These are phyloP conservation scores for Rhexocercosporidium sp. DNA, from an alignment of 2,329 filamentous ascomycete genomes.

Conservation along the genomic window DNA sequence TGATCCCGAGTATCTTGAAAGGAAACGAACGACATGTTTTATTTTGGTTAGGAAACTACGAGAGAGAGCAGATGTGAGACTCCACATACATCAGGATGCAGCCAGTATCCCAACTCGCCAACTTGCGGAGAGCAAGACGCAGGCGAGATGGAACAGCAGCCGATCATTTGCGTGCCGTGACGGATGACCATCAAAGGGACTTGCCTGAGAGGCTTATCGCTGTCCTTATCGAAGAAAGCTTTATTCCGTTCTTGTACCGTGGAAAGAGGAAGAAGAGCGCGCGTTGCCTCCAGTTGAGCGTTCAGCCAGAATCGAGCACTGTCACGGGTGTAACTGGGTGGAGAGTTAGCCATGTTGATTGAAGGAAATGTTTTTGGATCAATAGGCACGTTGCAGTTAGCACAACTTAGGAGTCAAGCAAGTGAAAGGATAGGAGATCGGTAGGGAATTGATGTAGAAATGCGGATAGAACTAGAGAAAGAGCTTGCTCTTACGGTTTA, in stretches of 20 bases:
- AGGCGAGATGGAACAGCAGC: background rate
- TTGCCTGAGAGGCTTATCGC: background rate
- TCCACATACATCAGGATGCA: background rate
- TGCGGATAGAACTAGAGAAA: too few species aligned
- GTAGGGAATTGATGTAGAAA: too few species aligned
- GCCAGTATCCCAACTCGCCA: slow-evolving; percentile 6
- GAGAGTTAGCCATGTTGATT: background rate
- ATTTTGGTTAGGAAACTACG: too few species aligned
- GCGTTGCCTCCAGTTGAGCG: background rate
- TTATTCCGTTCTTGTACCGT: background rate
- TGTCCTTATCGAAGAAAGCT: background rate
- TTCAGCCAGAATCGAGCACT: background rate
- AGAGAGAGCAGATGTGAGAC: background rate
- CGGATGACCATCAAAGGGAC: background rate
- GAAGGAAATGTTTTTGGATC: background rate
- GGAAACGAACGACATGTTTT: too few species aligned
- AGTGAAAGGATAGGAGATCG: background rate
- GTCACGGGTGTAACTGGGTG: background rate
- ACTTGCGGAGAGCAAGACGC: background rate
- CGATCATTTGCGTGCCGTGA: background rate
- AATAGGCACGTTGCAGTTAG: background rate
- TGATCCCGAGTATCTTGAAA: too few species aligned
- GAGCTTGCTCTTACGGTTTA: background rate
- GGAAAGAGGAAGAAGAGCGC: background rate
- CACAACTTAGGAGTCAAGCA: background rate